Evolutionary conservation across 2,329 filamentous ascomycete species (phyloP).

Genomic region (Pleoardoris graminearum): DNA sequence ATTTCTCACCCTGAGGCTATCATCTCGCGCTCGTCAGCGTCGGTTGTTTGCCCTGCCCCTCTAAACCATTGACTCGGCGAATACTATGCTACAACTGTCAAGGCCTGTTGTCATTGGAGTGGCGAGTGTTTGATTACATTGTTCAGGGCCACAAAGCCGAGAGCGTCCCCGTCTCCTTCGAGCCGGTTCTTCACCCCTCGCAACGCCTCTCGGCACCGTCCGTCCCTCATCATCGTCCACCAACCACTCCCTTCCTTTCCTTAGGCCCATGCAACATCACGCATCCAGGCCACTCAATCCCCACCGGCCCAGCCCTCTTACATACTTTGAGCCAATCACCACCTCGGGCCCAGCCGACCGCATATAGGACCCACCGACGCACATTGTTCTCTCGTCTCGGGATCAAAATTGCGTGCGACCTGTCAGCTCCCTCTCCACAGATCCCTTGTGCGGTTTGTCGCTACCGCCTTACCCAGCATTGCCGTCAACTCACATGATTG

Average conservation of each 20-base stretch:
- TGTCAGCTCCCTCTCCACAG: constrained; percentile 34
- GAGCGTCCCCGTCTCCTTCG: background rate
- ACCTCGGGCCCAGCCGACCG: constrained; percentile 30
- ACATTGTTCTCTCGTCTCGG: constrained; percentile 42
- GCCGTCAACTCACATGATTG: constrained; percentile 46
- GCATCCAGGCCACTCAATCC: constrained; percentile 8
- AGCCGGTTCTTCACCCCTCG: background rate
- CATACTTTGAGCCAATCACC: constrained; percentile 17
- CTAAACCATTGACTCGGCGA: background rate
- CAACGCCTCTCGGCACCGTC: constrained; percentile 11
- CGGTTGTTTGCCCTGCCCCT: background rate
- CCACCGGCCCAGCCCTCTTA: constrained; percentile 29
- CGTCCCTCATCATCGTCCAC: constrained; percentile 7
- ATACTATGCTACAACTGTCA: no score
- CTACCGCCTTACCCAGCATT: constrained; percentile 45
- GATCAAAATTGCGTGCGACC: constrained; percentile 47
- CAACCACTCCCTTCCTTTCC: constrained; percentile 15
- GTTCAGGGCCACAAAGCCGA: background rate
- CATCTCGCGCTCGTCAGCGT: constrained; percentile 1
- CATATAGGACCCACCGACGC: constrained; percentile 41
- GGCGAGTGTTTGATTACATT: no score
- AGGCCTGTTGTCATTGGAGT: background rate
- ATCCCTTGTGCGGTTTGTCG: constrained; percentile 26
- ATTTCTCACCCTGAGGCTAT: constrained; percentile 6
- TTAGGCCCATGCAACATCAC: constrained; percentile 10